Conservation (phyloP, 148 eudicot genomes). For the Dysphania ambrosioides region DNA sequence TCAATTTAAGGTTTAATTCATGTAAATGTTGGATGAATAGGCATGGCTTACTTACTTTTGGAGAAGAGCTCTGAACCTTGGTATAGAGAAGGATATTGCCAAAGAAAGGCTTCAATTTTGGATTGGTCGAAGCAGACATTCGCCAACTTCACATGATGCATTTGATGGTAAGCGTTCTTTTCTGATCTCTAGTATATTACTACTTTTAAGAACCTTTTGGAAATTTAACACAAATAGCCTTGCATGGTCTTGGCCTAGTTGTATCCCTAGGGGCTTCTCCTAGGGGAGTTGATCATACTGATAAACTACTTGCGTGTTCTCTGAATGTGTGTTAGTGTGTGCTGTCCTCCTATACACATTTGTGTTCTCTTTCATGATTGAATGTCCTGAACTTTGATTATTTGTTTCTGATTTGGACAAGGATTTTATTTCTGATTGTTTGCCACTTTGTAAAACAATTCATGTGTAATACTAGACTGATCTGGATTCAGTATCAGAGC, state of each 20-base stretch:
- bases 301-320: neutral
- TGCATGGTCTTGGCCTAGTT: neutral
- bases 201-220: neutral
- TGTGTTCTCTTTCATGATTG: neutral
- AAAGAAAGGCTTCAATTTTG: conserved; percentile 73
- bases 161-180: conserved; percentile 56
- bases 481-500: neutral
- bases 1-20: neutral
- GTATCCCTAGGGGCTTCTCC: neutral
- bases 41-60: conserved; percentile 96
- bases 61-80: conserved; percentile 70
- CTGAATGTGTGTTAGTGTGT: neutral
- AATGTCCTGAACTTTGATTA: neutral
- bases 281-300: neutral
- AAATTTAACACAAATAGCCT: neutral
- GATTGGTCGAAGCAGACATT: conserved; percentile 67
- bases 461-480: no score
- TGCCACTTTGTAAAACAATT: neutral
- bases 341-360: neutral
- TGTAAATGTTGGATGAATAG: conserved; percentile 35
- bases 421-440: neutral
- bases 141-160: conserved; percentile 94
- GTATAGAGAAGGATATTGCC: conserved; percentile 72
- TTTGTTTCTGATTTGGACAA: neutral
- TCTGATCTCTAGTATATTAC: neutral